Conservation (phyloP, 2,329 filamentous ascomycete species). For the Sphaerulina vaccinii region DNA sequence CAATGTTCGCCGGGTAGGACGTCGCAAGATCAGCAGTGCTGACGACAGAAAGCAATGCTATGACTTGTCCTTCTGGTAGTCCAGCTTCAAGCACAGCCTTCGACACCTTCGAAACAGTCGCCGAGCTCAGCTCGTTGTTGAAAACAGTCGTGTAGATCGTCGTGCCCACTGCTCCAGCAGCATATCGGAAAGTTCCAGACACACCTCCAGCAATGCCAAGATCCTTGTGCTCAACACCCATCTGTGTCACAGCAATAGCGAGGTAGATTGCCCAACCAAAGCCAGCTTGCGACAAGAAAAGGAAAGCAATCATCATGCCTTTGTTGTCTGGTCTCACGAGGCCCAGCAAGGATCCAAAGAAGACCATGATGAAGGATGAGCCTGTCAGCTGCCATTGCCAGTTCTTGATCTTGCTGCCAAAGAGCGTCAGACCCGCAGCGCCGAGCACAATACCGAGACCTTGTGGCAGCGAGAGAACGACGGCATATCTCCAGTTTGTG, state of each 20-base stretch:
- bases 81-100: conserved; percentile 23
- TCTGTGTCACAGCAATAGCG: conserved; percentile 36
- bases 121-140: conserved; percentile 17
- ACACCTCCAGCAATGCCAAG: conserved; percentile 28
- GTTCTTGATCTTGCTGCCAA: conserved; percentile 46
- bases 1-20: conserved; percentile 12
- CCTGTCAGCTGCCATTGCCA: conserved; percentile 51
- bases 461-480: conserved; percentile 45
- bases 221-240: conserved; percentile 33
- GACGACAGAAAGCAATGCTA: conserved; percentile 12
- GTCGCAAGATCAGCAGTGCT: conserved; percentile 8
- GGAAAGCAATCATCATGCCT: conserved; percentile 25
- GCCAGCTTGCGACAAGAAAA: conserved; percentile 26
- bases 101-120: conserved; percentile 14
- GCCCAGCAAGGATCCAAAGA: conserved; percentile 49
- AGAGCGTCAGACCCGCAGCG: conserved; percentile 42
- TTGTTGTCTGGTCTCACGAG: conserved; percentile 46
- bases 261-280: conserved; percentile 38
- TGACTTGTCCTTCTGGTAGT: conserved; percentile 11
- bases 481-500: conserved; percentile 17
- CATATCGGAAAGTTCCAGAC: conserved; percentile 19
- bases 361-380: conserved; percentile 48
- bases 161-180: conserved; percentile 18
- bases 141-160: conserved; percentile 26
- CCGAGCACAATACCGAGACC: conserved; percentile 48